These are phyloP conservation scores for Papiliotrema laurentii DNA, from an alignment of 1,284 basidiomycete species.

Conservation along the genomic window DNA sequence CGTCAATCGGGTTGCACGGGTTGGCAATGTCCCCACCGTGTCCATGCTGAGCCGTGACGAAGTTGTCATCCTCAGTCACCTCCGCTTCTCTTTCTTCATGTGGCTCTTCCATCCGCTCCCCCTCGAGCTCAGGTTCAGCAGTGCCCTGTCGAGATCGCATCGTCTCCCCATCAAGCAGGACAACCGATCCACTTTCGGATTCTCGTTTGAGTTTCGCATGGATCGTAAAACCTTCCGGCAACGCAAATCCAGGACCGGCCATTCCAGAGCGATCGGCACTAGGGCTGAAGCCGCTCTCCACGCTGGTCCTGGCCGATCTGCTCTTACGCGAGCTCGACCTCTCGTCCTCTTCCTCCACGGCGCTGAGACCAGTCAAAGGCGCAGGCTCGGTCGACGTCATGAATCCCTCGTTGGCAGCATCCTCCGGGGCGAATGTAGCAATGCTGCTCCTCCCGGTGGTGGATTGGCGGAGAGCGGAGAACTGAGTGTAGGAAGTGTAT, in stretches of 20 bases:
- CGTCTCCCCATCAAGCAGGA: no score
- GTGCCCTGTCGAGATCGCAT: no score
- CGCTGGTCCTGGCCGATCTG: background rate
- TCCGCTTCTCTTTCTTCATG: background rate
- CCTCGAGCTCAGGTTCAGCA: no score
- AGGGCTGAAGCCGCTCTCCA: background rate
- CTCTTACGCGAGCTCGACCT: background rate
- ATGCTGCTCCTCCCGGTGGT: background rate
- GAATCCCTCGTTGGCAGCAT: slow-evolving; percentile 27
- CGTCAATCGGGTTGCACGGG: slow-evolving; percentile 83
- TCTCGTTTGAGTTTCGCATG: slow-evolving; percentile 12
- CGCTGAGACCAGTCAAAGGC: slow-evolving; percentile 12
- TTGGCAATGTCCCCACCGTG: slow-evolving; percentile 54
- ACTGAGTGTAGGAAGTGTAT: slow-evolving; percentile 57
- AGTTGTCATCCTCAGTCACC: slow-evolving; percentile 11
- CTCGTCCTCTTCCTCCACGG: slow-evolving; percentile 10
- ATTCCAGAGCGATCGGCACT: slow-evolving; percentile 8
- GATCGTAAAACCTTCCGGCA: slow-evolving; percentile 49
- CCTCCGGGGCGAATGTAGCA: slow-evolving; percentile 1
- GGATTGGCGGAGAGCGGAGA: slow-evolving; percentile 19
- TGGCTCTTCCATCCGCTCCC: no score
- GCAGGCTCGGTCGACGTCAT: slow-evolving; percentile 3
- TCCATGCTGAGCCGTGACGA: slow-evolving; percentile 20
- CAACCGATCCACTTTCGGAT: no score
- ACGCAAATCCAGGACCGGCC: slow-evolving; percentile 19